These are phyloP conservation scores for Ambrosiella cleistominuta DNA, from an alignment of 2,329 filamentous ascomycete species.

Conservation along the genomic window DNA sequence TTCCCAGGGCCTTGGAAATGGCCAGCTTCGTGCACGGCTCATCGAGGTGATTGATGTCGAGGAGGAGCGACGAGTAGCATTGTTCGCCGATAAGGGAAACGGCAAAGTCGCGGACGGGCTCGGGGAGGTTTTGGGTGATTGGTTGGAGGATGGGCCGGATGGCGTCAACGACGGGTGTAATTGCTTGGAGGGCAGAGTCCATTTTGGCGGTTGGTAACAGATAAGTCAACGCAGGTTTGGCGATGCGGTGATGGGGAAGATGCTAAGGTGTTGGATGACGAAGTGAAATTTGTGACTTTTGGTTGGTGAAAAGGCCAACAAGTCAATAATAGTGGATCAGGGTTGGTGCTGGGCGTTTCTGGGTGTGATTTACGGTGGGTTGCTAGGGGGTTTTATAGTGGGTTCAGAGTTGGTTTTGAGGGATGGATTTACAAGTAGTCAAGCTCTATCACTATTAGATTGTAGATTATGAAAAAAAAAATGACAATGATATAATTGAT, in stretches of 20 bases:
- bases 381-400: background rate
- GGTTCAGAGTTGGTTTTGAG: background rate
- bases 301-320: conserved; percentile 1
- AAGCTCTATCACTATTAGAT: background rate
- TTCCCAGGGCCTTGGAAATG: conserved; percentile 79
- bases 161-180: conserved; percentile 36
- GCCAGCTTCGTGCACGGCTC: conserved; percentile 72
- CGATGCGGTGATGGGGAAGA: background rate
- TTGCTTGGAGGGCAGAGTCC: conserved; percentile 9
- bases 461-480: no score
- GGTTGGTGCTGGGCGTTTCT: background rate
- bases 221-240: background rate
- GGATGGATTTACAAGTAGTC: background rate
- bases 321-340: background rate
- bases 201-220: background rate
- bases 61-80: conserved; percentile 75
- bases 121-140: conserved; percentile 55
- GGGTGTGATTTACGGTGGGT: background rate
- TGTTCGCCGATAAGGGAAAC: conserved; percentile 61
- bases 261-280: background rate
- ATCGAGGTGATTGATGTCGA: conserved; percentile 65
- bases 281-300: background rate
- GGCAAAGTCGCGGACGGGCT: conserved; percentile 56
- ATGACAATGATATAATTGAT: no score
- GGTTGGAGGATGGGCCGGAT: conserved; percentile 46